A percentile compares a stretch with the other conserved stretches of the same genome.
Evolutionary conservation across 169 alveolate species (phyloP).

Genomic region (Plasmodium fragile): DNA sequence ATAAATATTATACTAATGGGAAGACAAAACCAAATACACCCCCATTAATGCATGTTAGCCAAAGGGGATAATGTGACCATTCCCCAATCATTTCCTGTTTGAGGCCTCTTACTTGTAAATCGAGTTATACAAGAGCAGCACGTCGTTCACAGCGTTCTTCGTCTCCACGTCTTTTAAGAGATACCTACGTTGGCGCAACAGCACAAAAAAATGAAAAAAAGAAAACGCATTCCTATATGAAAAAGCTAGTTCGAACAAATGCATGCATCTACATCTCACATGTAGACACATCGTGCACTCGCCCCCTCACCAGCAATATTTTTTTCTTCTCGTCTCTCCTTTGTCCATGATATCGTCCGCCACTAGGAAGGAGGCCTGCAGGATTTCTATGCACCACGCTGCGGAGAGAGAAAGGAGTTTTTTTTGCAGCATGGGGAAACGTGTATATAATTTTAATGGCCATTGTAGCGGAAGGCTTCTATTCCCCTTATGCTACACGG

Average conservation of each 20-base stretch:
- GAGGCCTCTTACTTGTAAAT: slow-evolving; percentile 76
- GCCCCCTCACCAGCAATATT: slow-evolving; percentile 81
- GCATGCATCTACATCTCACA: not conserved
- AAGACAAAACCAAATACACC: not conserved
- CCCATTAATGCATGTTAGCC: not conserved
- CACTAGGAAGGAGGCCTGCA: slow-evolving; percentile 86
- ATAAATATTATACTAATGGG: not conserved
- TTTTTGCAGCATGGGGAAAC: too few relatives aligned
- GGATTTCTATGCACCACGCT: slow-evolving; percentile 88
- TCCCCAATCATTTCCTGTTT: not conserved
- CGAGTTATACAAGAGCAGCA: slow-evolving; percentile 80
- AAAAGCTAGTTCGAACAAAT: not conserved
- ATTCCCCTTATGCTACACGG: not conserved
- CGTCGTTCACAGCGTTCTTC: slow-evolving; percentile 85
- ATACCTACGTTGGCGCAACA: slow-evolving; percentile 74
- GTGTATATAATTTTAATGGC: too few relatives aligned
- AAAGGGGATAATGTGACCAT: not conserved
- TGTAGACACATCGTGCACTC: not conserved
- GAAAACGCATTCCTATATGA: not conserved
- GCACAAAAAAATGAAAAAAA: not conserved
- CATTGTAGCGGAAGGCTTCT: not conserved
- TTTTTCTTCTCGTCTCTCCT: slow-evolving; percentile 82
- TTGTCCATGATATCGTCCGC: slow-evolving; percentile 88
- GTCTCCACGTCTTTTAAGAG: slow-evolving; percentile 83
- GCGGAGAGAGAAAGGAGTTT: not conserved